Conservation (phyloP, 75 land plant species). For the Cupressus sempervirens region DNA sequence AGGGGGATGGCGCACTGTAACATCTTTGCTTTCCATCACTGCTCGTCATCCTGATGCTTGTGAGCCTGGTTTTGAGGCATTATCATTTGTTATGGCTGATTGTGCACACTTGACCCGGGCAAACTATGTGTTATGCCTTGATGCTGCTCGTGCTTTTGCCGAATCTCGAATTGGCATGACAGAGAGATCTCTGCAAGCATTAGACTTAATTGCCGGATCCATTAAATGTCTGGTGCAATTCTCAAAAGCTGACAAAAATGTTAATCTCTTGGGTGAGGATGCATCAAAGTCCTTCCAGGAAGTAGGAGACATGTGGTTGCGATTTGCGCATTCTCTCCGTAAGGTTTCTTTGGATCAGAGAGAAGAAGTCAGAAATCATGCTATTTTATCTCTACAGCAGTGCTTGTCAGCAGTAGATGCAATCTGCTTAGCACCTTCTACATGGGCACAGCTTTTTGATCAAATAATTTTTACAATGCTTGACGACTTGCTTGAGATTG, state of each 20-base stretch:
- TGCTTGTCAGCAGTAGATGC: slow-evolving; percentile 43
- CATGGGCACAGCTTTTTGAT: slow-evolving; percentile 41
- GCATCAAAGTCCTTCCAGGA: slow-evolving; percentile 25
- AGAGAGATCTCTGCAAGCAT: slow-evolving; percentile 38
- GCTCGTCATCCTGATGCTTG: slow-evolving; percentile 83
- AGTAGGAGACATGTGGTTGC: slow-evolving; percentile 48
- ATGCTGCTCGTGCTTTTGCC: slow-evolving; percentile 61
- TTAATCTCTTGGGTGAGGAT: not conserved
- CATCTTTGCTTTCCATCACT: slow-evolving; percentile 66
- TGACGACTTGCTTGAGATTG: slow-evolving; percentile 50
- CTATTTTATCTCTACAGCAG: slow-evolving; percentile 39
- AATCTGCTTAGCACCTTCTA: slow-evolving; percentile 24
- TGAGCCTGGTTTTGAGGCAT: slow-evolving; percentile 66
- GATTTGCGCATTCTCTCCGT: slow-evolving; percentile 35
- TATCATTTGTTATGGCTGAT: slow-evolving; percentile 62
- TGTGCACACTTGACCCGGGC: slow-evolving; percentile 46
- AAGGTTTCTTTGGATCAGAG: slow-evolving; percentile 44
- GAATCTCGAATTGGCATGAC: slow-evolving; percentile 51
- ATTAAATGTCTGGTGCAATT: slow-evolving; percentile 37
- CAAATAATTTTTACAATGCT: slow-evolving; percentile 42
- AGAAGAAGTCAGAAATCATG: slow-evolving; percentile 54
- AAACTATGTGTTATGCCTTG: slow-evolving; percentile 79
- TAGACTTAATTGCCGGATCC: slow-evolving; percentile 50
- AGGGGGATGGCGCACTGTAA: slow-evolving; percentile 79
- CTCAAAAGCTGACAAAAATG: slow-evolving; percentile 17